Conservation (phyloP, 495 filamentous ascomycete genomes). For the Penicillium coffeae region DNA sequence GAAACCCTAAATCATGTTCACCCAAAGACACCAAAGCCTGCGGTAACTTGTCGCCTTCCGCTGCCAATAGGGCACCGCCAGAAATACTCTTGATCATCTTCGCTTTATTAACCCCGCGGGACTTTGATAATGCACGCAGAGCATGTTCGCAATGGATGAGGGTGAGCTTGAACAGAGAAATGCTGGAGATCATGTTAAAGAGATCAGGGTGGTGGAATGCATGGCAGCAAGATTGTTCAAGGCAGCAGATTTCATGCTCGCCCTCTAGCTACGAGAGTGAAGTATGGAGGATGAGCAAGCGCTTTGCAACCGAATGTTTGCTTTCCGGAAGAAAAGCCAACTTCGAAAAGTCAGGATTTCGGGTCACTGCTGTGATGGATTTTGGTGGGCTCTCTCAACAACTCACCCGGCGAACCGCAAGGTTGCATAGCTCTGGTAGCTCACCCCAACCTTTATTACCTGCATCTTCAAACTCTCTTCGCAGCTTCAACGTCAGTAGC, state of each 20-base stretch:
- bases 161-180: conserved; percentile 50
- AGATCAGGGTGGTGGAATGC: conserved; percentile 58
- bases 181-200: conserved; percentile 53
- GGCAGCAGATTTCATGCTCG: conserved; percentile 12
- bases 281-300: conserved; percentile 57
- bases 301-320: conserved; percentile 60
- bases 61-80: conserved; percentile 47
- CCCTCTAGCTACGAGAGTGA: conserved; percentile 28
- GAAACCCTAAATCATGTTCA: neutral
- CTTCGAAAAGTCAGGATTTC: conserved; percentile 43
- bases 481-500: conserved; percentile 52
- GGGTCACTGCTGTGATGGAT: conserved; percentile 30
- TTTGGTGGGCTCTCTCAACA: conserved; percentile 27
- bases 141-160: conserved; percentile 65
- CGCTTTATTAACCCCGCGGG: conserved; percentile 48
- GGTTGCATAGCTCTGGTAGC: no score
- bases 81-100: conserved; percentile 64
- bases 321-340: conserved; percentile 46
- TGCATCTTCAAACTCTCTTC: no score
- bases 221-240: conserved; percentile 35
- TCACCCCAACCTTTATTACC: no score
- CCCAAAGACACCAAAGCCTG: neutral
- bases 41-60: conserved; percentile 8
- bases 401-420: conserved; percentile 3
- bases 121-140: conserved; percentile 64